Conservation (phyloP, 371 early-diverging fungal genomes). For the Zancudomyces culisetae region DNA sequence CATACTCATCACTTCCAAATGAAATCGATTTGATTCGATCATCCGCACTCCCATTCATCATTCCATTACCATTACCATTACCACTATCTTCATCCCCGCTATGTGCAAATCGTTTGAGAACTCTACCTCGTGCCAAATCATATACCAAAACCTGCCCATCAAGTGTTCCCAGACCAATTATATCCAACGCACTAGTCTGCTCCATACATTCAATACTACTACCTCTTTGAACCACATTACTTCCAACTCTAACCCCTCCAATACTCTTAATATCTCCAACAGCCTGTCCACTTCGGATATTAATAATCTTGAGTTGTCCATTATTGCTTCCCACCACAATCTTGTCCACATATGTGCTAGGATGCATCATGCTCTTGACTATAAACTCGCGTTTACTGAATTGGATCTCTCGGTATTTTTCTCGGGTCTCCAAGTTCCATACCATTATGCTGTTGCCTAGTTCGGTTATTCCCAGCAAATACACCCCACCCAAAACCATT, state of each 20-base stretch:
- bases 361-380: slow-evolving; percentile 62
- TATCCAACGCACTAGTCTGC: slow-evolving; percentile 83
- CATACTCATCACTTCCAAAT: slow-evolving; percentile 69
- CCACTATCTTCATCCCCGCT: too few species aligned
- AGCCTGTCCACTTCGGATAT: slow-evolving; percentile 27
- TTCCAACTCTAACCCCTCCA: too few species aligned
- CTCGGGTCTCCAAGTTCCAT: slow-evolving; percentile 50
- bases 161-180: slow-evolving; percentile 71
- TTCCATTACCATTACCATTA: too few species aligned
- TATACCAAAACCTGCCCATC: slow-evolving; percentile 70
- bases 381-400: slow-evolving; percentile 51
- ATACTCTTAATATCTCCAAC: neutral
- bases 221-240: too few species aligned
- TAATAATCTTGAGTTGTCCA: slow-evolving; percentile 84
- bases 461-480: slow-evolving; percentile 56
- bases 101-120: slow-evolving; percentile 56
- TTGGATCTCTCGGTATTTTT: slow-evolving; percentile 51
- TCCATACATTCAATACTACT: slow-evolving; percentile 54
- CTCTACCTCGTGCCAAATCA: slow-evolving; percentile 57
- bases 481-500: slow-evolving; percentile 54
- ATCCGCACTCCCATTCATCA: too few species aligned
- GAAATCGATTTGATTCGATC: slow-evolving; percentile 70
- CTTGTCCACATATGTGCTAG: slow-evolving; percentile 91
- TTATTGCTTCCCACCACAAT: slow-evolving; percentile 67
- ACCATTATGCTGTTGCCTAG: slow-evolving; percentile 46